Base-by-base conservation (phyloP, 2,329 filamentous ascomycete genomes). In the Herpotrichia juniperi region DNA sequence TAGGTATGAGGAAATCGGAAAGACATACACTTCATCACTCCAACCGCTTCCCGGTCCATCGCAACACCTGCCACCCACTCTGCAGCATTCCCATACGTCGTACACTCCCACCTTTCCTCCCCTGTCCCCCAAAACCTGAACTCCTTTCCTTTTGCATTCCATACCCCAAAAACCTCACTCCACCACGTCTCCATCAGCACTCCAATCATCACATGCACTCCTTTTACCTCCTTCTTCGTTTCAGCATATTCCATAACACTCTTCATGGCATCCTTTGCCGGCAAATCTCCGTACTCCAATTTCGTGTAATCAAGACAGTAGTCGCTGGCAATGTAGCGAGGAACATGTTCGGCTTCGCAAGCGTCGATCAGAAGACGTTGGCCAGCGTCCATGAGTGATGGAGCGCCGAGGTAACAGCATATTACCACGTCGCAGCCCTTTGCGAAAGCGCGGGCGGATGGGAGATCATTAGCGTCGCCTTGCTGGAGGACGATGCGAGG, bases 301-400 rank as follows among this genome's bases (percentile, higher is more conserved):
- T 73, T 74, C 16, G 66, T 71, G 48, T 71, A 79, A 48, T 78
- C 76, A n/a, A 79, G 24, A 0, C 66, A 52, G 56, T 64, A 79
- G 59, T 79, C 76, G 30, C 71, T 72, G 2, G 76, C 74, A 8
- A 79, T 57, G 52, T 77, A 79, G 1, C 76, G 66, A 16, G 67
- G 56, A 6, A 78, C 74, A 0, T 59, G 54, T 2, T 62, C 66
- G 2, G 50, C 62, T 1, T 71, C 70, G 50, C 74, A 76, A 1
- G 72, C 69, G 50, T 79, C 76, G 28, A 79, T 72, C 5, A 79
- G 67, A 0, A 62, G 35, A 45, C 76, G 77, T 50, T 79, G 76
- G 17, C 76, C 76, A 1, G 75, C 66, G 1, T 71, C 49, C 77
- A 78, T 79, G 31, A 78, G 53, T 8, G 64, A 54, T 16, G 69